These are phyloP conservation scores for Geotrichum carabidarum DNA, from an alignment of 1,139 yeast genomes.

Conservation along the genomic window DNA sequence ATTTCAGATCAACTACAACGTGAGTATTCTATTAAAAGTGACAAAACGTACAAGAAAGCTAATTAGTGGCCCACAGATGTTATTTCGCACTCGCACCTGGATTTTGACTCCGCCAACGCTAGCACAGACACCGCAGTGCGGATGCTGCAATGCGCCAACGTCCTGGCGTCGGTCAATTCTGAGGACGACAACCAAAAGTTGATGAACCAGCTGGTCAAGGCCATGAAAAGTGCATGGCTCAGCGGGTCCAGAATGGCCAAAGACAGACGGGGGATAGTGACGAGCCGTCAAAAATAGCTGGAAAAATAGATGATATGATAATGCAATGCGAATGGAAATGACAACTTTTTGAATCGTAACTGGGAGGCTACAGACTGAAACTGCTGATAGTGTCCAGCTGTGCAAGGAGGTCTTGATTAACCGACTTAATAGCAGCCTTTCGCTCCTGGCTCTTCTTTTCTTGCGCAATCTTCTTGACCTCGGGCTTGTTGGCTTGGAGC, in stretches of 20 bases:
- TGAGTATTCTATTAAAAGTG: slow-evolving; percentile 3
- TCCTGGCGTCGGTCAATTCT: slow-evolving; percentile 48
- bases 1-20: slow-evolving; percentile 42
- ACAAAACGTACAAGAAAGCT: neutral
- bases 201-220: slow-evolving; percentile 44
- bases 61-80: neutral
- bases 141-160: slow-evolving; percentile 54
- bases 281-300: neutral
- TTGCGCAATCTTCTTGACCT: slow-evolving; percentile 37
- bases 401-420: slow-evolving; percentile 48
- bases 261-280: slow-evolving; percentile 33
- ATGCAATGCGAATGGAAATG: neutral
- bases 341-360: neutral
- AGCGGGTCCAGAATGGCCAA: slow-evolving; percentile 32
- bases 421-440: slow-evolving; percentile 40
- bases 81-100: slow-evolving; percentile 19
- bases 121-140: slow-evolving; percentile 37
- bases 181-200: slow-evolving; percentile 49
- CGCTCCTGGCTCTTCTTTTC: slow-evolving; percentile 19
- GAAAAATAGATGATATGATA: neutral
- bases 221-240: slow-evolving; percentile 31
- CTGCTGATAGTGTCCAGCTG: slow-evolving; percentile 59
- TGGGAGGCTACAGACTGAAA: slow-evolving; percentile 40
- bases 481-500: slow-evolving; percentile 29
- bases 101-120: slow-evolving; percentile 22